Conservation (phyloP, 345 rosid species). For the Corchorus olitorius region DNA sequence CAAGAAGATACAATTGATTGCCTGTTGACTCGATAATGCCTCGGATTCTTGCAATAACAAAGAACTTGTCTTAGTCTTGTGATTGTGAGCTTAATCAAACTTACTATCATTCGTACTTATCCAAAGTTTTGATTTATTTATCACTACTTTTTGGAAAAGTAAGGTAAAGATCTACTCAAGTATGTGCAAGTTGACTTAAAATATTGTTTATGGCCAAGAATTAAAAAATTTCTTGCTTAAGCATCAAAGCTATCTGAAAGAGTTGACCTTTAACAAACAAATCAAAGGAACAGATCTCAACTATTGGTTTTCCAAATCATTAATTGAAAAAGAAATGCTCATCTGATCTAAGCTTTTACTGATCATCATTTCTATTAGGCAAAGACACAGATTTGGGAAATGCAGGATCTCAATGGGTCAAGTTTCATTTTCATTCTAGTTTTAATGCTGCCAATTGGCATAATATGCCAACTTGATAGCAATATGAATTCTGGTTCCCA, state of each 20-base stretch:
- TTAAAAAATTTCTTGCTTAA: background rate
- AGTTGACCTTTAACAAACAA: conserved; percentile 14
- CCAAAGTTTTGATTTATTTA: background rate
- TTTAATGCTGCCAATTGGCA: conserved; percentile 12
- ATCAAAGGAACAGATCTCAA: background rate
- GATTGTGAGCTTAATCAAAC: conserved; percentile 12
- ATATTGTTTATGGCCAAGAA: background rate
- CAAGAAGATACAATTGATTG: background rate
- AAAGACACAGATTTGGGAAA: conserved; percentile 15
- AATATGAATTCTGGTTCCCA: conserved; percentile 23
- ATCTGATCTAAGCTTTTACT: background rate
- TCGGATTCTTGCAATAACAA: conserved; percentile 14
- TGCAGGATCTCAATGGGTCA: conserved; percentile 1
- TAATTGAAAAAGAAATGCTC: background rate
- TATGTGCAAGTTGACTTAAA: conserved; percentile 13
- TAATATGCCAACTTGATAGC: conserved; percentile 32
- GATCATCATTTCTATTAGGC: background rate
- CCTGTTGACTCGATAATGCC: conserved; percentile 14
- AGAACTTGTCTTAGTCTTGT: background rate
- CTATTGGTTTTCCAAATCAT: background rate
- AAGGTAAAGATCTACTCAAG: background rate
- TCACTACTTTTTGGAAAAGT: conserved; percentile 1
- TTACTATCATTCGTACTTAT: conserved; percentile 12
- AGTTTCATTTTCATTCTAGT: conserved; percentile 15
- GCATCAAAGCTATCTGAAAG: background rate